Base-by-base conservation (phyloP, 148 eudicot species). In the Rhododendron kiyosumense region DNA sequence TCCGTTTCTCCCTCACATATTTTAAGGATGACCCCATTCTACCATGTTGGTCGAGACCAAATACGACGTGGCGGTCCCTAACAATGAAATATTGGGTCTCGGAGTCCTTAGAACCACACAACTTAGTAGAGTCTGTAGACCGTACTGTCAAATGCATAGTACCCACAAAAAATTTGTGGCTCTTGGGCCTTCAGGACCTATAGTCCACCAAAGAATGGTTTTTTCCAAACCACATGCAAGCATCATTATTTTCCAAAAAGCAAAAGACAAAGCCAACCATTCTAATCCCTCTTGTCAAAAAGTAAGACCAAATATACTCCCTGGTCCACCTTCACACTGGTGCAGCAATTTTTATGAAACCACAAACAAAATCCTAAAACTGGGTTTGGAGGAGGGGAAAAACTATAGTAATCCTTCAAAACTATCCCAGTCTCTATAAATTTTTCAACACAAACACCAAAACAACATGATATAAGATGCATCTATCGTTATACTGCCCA, bases 251-350 rank as follows among this genome's bases (percentile, higher is more conserved):
- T 78, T 24, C 18, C 12, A 78, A 79, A 79, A 52, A 80, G n/a
- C 61, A 80, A 80, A 80, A 17, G 83, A 49, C 9, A 28, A 79
- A 80, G 83, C 63, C 65, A 80, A 8, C 41, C 82, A 80, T 51
- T 36, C 63, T 79, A 24, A 79, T 49, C 82, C 43, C 17, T 6
- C 45, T 26, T 3, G 32, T 7, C 24, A 78, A 78, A 17, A 78
- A 48, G 57, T 46, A 26, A 46, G 81, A 45, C 81, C 52, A 78
- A 13, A 46, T 28, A 46, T 46, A 14, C 48, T 76, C 79, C 79
- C 46, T 38, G 6, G 45, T 22, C 45, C 26, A 22, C 80, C 26
- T 5, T 8, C 24, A 20, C 26, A 77, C n/a, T 43, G 2, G 26
- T 10, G 15, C 81, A 78, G 45, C 8, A 43, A 43, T 43, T 24